Conservation (phyloP, 306 rosid species). For the Prinsepia uniflora region DNA sequence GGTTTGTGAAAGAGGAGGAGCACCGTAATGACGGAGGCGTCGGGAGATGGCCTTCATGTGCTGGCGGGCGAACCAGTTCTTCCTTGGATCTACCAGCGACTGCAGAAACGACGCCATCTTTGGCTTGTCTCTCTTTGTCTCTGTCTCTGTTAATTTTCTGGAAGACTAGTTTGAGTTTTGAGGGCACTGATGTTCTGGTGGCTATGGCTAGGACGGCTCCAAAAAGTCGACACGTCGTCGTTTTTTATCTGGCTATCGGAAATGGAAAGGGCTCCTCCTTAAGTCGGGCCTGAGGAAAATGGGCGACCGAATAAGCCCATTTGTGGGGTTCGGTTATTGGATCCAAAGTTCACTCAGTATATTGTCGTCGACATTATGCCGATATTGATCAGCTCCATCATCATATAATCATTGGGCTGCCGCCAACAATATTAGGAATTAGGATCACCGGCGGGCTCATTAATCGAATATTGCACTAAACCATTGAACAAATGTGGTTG, state of each 20-base stretch:
- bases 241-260: neutral
- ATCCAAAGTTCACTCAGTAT: neutral
- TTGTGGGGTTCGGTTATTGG: neutral
- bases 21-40: conserved; percentile 82
- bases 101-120: conserved; percentile 67
- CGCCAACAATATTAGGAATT: too few relatives aligned
- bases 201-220: conserved; percentile 4
- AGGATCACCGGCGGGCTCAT: too few relatives aligned
- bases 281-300: neutral
- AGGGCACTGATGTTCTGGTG: conserved; percentile 10
- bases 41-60: conserved; percentile 77
- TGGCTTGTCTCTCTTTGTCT: conserved; percentile 4
- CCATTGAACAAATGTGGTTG: too few relatives aligned
- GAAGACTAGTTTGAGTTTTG: conserved; percentile 1
- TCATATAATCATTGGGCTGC: too few relatives aligned
- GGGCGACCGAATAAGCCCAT: neutral
- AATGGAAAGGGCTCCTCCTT: neutral
- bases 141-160: neutral
- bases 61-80: conserved; percentile 72
- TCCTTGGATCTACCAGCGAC: conserved; percentile 65
- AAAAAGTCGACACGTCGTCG: neutral
- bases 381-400: too few relatives aligned
- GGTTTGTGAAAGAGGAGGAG: conserved; percentile 21
- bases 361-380: too few relatives aligned
- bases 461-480: too few relatives aligned